These are phyloP conservation scores for Alternaria sp. DNA, from an alignment of 2,329 filamentous ascomycete genomes.

Conservation along the genomic window DNA sequence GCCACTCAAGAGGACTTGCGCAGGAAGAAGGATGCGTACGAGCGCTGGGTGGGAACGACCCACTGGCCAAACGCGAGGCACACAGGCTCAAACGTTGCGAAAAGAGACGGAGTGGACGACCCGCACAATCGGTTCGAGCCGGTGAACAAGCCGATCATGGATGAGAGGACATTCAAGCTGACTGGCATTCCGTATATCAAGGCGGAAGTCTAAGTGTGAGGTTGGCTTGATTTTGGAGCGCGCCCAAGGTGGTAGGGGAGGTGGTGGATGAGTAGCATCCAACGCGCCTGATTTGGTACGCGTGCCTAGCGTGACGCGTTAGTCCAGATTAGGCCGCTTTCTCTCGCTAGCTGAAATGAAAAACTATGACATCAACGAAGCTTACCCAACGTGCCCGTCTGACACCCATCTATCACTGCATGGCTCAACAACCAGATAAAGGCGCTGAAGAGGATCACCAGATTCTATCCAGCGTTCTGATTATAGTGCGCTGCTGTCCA, in stretches of 20 bases:
- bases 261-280: background rate
- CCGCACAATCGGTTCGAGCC: slow-evolving; percentile 49
- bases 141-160: slow-evolving; percentile 49
- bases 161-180: slow-evolving; percentile 53
- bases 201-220: background rate
- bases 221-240: background rate
- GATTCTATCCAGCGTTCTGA: background rate
- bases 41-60: slow-evolving; percentile 34
- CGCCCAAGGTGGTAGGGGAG: background rate
- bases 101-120: slow-evolving; percentile 39
- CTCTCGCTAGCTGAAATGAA: background rate
- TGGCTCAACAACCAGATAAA: background rate
- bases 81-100: slow-evolving; percentile 41
- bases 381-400: background rate
- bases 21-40: slow-evolving; percentile 35
- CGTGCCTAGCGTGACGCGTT: background rate
- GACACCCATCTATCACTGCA: background rate
- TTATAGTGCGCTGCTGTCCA: background rate
- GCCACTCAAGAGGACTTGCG: slow-evolving; percentile 42
- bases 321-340: background rate
- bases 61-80: slow-evolving; percentile 47
- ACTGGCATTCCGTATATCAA: slow-evolving; percentile 57
- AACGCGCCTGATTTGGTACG: background rate
- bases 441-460: background rate
- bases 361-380: background rate